Base-by-base conservation (phyloP, 345 rosid species). In the Passiflora organensis region DNA sequence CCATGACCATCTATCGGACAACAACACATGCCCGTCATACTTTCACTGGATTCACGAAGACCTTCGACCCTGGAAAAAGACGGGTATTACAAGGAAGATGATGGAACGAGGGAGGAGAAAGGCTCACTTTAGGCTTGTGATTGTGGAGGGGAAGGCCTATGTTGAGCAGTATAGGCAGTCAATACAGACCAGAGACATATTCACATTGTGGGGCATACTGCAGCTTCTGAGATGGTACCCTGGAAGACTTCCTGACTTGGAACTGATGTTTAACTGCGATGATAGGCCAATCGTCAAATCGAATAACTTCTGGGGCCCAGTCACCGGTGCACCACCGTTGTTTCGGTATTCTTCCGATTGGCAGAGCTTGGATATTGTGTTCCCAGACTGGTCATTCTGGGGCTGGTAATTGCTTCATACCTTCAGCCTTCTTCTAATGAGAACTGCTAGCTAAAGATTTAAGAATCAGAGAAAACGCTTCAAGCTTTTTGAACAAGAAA, bases 331-430 rank as follows among this genome's bases (percentile, higher is more conserved):
- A 1, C 86, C 86, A 1, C 72, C 68, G 2, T 49, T 81, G 58
- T 84, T 84, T 67, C 71, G 81, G 10, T 84, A 79, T 28, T 70
- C 80, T 6, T 72, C 75, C 0, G 69, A 76, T 36, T 62, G 64
- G 45, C 53, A 63, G 58, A 72, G 70, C 22, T 45, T 63, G 51
- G 80, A 77, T 61, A 66, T 70, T 13, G 75, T 77, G 22, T 70
- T 79, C 59, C 78, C 82, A 0, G 82, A 77, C 52, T 75, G 82
- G 81, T 75, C 82, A 6, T 79, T 72, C 13, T 76, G 81, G 83
- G 83, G 86, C 42, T 75, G 83, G 86, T 78, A 78, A 3, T 22
- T n/a, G 18, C 13, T 45, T 14, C 10, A 16, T 0, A 6, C 18
- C 34, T 36, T 21, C 9, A 28, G 19, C 19, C 8, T 13, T 42